A percentile compares a stretch with the other conserved stretches of the same genome.
phyloP scores from a whole-genome alignment of 805 yeast species.

The Nakazawaea molendinolei region DNA sequence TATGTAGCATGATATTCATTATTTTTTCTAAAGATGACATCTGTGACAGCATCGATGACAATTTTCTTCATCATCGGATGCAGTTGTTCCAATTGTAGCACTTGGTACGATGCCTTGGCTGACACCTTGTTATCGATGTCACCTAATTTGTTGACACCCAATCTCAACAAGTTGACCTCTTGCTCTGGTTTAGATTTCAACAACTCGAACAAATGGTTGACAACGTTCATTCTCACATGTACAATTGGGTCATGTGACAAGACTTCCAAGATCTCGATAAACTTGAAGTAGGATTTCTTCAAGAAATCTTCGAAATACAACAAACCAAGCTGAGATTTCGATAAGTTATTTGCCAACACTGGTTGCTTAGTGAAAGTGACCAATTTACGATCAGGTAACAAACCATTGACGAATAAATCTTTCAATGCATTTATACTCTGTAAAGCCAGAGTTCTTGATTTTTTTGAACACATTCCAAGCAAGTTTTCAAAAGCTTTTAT shows the following conservation, averaged over 20 bases:
- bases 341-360: conserved; percentile 34
- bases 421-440: conserved; percentile 86
- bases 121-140: conserved; percentile 88
- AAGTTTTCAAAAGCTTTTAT: conserved; percentile 76
- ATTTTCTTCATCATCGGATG: conserved; percentile 95
- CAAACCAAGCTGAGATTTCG: conserved; percentile 55
- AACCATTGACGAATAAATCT: conserved; percentile 79
- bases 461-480: conserved; percentile 75
- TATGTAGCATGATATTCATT: conserved; percentile 85
- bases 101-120: conserved; percentile 76
- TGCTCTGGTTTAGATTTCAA: conserved; percentile 90
- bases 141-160: conserved; percentile 92
- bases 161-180: conserved; percentile 80
- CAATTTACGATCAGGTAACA: conserved; percentile 81
- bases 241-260: conserved; percentile 87
- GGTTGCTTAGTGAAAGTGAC: conserved; percentile 74
- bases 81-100: conserved; percentile 74
- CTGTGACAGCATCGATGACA: conserved; percentile 72
- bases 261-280: conserved; percentile 70
- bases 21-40: conserved; percentile 64
- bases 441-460: conserved; percentile 87
- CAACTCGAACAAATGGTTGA: conserved; percentile 72
- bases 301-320: conserved; percentile 87
- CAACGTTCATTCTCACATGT: conserved; percentile 74
- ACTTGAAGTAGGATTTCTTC: conserved; percentile 67